These are phyloP conservation scores for Mycena olivaceomarginata DNA, from an alignment of 768 basidiomycete genomes.

Conservation along the genomic window DNA sequence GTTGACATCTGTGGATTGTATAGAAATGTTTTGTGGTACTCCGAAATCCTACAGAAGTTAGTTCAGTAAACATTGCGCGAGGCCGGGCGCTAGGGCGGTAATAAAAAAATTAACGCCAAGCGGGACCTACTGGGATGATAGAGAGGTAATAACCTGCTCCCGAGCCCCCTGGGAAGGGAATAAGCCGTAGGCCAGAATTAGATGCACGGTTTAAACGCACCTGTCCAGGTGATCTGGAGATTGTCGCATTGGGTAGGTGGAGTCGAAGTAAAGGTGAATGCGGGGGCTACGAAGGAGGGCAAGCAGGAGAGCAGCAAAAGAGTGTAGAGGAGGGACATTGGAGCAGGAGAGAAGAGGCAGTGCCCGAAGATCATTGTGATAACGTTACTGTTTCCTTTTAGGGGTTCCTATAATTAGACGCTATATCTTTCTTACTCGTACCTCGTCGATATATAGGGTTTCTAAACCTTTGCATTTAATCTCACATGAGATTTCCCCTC, in stretches of 20 bases:
- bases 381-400: no score
- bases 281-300: conserved; percentile 49
- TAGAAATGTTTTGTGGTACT: conserved; percentile 70
- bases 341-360: conserved; percentile 28
- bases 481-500: no score
- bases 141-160: conserved; percentile 44
- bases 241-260: conserved; percentile 77
- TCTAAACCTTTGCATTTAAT: no score
- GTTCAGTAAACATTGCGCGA: not conserved
- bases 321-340: conserved; percentile 27
- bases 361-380: not conserved
- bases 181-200: not conserved
- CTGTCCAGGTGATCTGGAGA: conserved; percentile 61
- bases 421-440: no score
- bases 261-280: conserved; percentile 68
- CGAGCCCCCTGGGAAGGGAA: conserved; percentile 31
- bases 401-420: no score
- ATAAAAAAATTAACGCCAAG: no score
- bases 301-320: conserved; percentile 27
- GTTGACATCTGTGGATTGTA: conserved; percentile 62
- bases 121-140: conserved; percentile 67
- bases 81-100: no score
- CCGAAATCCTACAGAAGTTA: conserved; percentile 56
- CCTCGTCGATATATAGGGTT: no score
- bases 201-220: conserved; percentile 45